Percentiles rank a stretch among this genome's conserved stretches.
These are phyloP conservation scores for Kalanchoe fedtschenkoi DNA, from an alignment of 164 flowering plant genomes.

Conservation along the genomic window DNA sequence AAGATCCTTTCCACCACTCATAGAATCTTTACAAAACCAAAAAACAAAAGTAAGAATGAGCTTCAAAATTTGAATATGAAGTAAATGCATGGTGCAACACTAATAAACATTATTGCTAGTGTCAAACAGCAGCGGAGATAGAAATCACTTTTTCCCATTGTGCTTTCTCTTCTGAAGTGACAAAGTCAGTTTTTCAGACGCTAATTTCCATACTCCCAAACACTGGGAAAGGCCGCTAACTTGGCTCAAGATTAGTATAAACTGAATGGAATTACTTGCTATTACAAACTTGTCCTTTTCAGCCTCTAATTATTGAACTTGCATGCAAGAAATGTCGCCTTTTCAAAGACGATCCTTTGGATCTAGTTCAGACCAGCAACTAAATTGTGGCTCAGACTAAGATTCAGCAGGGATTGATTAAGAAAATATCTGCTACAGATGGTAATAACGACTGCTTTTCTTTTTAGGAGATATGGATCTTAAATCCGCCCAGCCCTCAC, in stretches of 20 bases:
- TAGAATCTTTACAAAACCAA: conserved; percentile 38
- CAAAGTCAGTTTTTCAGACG: not conserved
- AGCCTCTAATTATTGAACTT: no score
- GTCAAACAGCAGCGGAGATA: not conserved
- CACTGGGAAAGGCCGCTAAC: not conserved
- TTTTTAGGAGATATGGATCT: no score
- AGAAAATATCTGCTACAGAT: no score
- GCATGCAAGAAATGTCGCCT: no score
- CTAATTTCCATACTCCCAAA: not conserved
- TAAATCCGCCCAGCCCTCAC: no score
- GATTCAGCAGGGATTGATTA: no score
- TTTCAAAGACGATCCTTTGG: no score
- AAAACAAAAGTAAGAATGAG: not conserved
- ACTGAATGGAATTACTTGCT: no score
- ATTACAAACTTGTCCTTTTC: no score
- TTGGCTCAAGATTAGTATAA: not conserved
- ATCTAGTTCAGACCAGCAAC: no score
- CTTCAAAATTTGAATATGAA: not conserved
- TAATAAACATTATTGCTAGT: not conserved
- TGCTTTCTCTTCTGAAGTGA: not conserved
- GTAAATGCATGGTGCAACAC: not conserved
- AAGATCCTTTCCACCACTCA: conserved; percentile 94
- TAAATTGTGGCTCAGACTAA: no score
- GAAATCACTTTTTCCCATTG: not conserved
- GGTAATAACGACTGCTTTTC: no score